Evolutionary conservation across 345 rosid species (phyloP), one percentile per base, ranked within the genome.

Genomic region (Mallotus nudiflorus): DNA sequence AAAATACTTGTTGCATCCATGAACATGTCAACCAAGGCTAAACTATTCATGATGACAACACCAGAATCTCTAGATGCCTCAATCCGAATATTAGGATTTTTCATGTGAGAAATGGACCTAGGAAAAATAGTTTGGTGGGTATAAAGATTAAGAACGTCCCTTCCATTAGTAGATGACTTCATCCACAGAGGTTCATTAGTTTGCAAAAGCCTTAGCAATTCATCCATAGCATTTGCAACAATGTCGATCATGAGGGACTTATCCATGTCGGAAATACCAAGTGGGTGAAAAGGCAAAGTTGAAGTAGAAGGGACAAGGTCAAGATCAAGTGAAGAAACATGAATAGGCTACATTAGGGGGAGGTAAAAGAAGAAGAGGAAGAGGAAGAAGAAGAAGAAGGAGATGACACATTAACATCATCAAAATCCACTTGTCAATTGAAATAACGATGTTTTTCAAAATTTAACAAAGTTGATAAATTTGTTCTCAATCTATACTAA

Each of bases 1-100:
- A 65, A n/a, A n/a, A n/a, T n/a, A 82, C 96, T 82, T 86, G 92
- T 98, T 28, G 88, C 67, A 68, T 95, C 98, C 97, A 92, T 88
- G 75, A 92, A 86, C 96, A 95, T 90, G 82, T 90, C 92, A 1
- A 92, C 91, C 80, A 95, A 80, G 4, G 98, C 69, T 73, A 87
- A 78, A 20, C 88, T 87, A 77, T 95, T 90, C 97, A 92, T 92
- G 78, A 88, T 88, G 56, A 95, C 96, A 73, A 90, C 89, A n/a
- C 92, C 90, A 6, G 94, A 89, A 64, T 90, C 93, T 78, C 99
- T 84, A 18, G 99, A 92, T 13, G 98, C 91, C 67, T 95, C 99
- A 20, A 83, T 73, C 45, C 85, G 76, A 72, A 83, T 16, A 77
- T 87, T 91, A 27, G 89, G 94, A 45, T 84, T 85, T 80, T 89